Evolutionary conservation across 371 early-diverging fungal species (phyloP).

Genomic region (Actinomortierella ambigua): DNA sequence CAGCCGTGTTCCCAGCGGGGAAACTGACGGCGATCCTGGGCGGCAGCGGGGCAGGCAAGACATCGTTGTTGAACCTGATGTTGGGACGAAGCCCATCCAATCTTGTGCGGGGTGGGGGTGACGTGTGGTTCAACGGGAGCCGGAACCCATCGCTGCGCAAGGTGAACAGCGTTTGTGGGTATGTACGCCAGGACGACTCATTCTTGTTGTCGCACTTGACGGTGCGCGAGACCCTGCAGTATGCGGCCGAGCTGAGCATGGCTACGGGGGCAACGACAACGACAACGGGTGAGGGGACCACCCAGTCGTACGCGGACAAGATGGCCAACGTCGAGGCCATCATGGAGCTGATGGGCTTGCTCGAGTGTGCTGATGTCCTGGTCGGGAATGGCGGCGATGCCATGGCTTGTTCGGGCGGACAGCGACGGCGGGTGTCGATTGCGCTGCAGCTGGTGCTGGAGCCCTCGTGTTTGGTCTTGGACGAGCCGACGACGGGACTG

Average conservation of each 20-base stretch:
- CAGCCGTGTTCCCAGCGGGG: slow-evolving; percentile 47
- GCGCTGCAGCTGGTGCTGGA: slow-evolving; percentile 88
- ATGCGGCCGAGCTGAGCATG: slow-evolving; percentile 32
- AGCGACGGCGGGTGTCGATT: slow-evolving; percentile 82
- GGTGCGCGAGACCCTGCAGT: slow-evolving; percentile 48
- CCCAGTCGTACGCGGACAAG: slow-evolving; percentile 6
- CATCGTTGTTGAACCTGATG: slow-evolving; percentile 56
- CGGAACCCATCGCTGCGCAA: slow-evolving; percentile 15
- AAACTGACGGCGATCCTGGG: slow-evolving; percentile 67
- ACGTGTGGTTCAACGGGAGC: slow-evolving; percentile 14
- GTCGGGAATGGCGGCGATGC: slow-evolving; percentile 72
- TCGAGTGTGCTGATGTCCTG: slow-evolving; percentile 53
- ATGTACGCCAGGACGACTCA: slow-evolving; percentile 57
- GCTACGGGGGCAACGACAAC: too few species aligned
- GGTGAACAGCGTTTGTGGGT: slow-evolving; percentile 22
- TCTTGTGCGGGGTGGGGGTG: slow-evolving; percentile 3
- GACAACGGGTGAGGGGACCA: too few species aligned
- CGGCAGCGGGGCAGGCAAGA: slow-evolving; percentile 65
- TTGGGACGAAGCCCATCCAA: slow-evolving; percentile 3
- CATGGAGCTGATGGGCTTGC: slow-evolving; percentile 35
- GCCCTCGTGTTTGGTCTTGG: slow-evolving; percentile 88
- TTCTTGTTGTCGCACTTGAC: slow-evolving; percentile 47
- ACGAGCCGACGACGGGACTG: slow-evolving; percentile 91
- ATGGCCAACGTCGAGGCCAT: slow-evolving; percentile 18
- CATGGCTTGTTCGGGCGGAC: slow-evolving; percentile 86